A percentile compares a stretch with the other conserved stretches of the same genome.
These are phyloP conservation scores for Dichotomopilus funicola DNA, from an alignment of 2,329 filamentous ascomycete species.

Conservation along the genomic window DNA sequence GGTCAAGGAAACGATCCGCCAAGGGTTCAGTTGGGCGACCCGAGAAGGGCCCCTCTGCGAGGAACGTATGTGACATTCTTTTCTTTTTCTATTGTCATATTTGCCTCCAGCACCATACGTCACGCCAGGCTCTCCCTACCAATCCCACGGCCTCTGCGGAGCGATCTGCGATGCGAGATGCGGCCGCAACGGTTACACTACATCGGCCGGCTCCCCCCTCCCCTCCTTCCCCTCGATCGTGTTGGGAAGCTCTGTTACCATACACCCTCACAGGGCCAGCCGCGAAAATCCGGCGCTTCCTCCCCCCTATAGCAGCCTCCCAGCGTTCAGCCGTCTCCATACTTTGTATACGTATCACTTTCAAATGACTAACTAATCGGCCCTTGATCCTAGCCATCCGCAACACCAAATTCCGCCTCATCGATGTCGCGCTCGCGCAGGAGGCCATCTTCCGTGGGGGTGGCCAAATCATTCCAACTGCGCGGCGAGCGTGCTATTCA, in stretches of 20 bases:
- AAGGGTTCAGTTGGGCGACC: slow-evolving; percentile 95
- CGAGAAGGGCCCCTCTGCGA: slow-evolving; percentile 94
- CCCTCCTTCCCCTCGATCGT: background rate
- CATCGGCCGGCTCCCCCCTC: background rate
- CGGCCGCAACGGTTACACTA: background rate
- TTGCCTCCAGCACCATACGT: slow-evolving; percentile 6
- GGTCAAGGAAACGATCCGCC: slow-evolving; percentile 86
- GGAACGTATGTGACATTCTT: slow-evolving; percentile 64
- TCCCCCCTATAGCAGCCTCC: too few species aligned
- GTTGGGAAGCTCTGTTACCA: background rate
- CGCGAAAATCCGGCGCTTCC: too few species aligned
- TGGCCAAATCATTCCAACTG: slow-evolving; percentile 94
- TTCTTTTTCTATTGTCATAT: background rate
- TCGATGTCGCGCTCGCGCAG: slow-evolving; percentile 76
- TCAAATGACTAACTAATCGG: background rate
- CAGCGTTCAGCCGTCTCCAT: background rate
- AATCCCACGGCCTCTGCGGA: slow-evolving; percentile 5
- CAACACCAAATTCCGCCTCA: slow-evolving; percentile 96
- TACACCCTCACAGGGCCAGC: background rate
- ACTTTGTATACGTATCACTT: background rate
- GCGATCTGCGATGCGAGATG: slow-evolving; percentile 2
- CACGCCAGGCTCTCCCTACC: background rate
- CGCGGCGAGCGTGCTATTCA: slow-evolving; percentile 86
- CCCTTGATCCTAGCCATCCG: slow-evolving; percentile 62
- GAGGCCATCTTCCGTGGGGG: slow-evolving; percentile 94